Evolutionary conservation across 108 stramenopile species (phyloP), one percentile per base, ranked within the genome.

Genomic region (Cyclotella kingstonii): DNA sequence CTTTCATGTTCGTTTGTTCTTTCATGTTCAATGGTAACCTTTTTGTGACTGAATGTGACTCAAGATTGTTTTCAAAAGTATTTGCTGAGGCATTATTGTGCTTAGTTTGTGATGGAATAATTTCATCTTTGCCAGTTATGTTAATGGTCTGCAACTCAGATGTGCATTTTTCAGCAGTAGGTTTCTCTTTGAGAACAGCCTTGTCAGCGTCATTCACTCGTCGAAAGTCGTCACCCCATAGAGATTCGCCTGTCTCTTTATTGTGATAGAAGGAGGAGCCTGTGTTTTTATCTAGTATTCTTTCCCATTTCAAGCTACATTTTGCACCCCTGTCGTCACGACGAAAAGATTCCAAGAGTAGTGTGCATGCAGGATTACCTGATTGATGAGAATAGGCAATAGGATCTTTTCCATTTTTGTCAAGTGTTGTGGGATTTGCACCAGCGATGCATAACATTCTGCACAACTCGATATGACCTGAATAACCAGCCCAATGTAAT

Each of bases 401-500:
- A 11, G 80, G 55, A 51, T 77, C 76, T 40, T 66, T 77, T 21
- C 80, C 74, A 68, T 55, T 52, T 19, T 63, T 73, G 44, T 77
- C 80, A 5, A 55, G 6, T 15, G 72, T 81, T 46, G 54, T 49
- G 18, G 72, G 76, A 8, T 48, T 48, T 18, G 70, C 80, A 19
- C 80, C 80, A 33, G 76, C 76, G 27, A 49, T 55, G 36, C 76
- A 78, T 29, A 81, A 40, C 28, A 56, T 56, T 36, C 68, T 60
- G 46, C 76, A 81, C 10, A 77, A 50, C 22, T 72, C 72, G 5
- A 54, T 15, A 21, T 78, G 53, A 18, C 75, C 80, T 11, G 60
- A 35, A 26, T 27, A 78, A 11, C 70, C 80, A 5, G 76, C 80
- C 70, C 71, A 81, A 26, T 81, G 80, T 3, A 81, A 41, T 29